Evolutionary conservation across 495 filamentous ascomycete genomes (phyloP), one percentile per base, ranked within the genome.

Genomic region (Penicillium pancosmium): DNA sequence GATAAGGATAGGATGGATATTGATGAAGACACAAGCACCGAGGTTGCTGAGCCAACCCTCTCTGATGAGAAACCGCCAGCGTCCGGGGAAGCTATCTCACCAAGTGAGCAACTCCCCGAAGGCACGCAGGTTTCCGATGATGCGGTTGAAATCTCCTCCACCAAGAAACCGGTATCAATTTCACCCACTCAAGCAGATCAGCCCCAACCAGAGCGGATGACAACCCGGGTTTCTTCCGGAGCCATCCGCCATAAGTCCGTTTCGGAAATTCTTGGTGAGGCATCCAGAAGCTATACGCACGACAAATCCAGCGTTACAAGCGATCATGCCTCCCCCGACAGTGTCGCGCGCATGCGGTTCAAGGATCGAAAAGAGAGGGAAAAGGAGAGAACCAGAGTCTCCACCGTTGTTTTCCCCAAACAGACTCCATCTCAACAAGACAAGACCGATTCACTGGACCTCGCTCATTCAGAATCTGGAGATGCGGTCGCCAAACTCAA

Each of bases 401-500:
- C 91, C 3, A 90, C 90, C 0, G 91, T 95, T n/a, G 82, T 93
- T 5, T 93, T 95, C 68, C 85, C 87, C 3, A 88, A 87, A 49
- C 85, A 83, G 25, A 69, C 74, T 67, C 55, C 72, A 44, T 58
- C 67, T 47, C 65, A 80, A 66, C 60, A 67, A 66, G 60, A 82
- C 56, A 77, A 75, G 27, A 51, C 57, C 38, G 75, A 78, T 21
- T 62, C 68, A 31, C 64, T 69, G 67, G 73, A 73, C 35, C 61
- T 78, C 21, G 53, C 71, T 13, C 67, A 71, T 44, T 73, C 78
- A 47, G 76, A 83, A 11, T 73, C 80, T 44, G 72, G 71, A 38
- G 77, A 83, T 55, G 70, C 80, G 6, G 70, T 80, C 59, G 73
- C 74, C 16, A 75, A 74, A 50, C 59, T 81, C 43, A 78, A 84